Percentiles rank a stretch among this genome's conserved stretches.
Conservation (phyloP, 139 green algal genomes). For the Mychonastes homosphaera region DNA sequence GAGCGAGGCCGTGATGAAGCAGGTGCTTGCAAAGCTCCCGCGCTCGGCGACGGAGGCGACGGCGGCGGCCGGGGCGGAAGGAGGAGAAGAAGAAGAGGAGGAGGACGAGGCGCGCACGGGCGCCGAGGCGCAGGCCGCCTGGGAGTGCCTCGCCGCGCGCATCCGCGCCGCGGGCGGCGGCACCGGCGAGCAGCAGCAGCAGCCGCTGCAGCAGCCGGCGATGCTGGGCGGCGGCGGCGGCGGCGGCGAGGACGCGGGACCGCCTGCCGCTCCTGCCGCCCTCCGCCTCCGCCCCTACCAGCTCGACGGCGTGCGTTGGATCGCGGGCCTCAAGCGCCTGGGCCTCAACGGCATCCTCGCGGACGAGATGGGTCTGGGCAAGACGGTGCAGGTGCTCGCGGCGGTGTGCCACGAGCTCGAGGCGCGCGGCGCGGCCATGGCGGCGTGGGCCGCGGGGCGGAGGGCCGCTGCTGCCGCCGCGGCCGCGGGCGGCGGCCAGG, state of each 20-base stretch:
- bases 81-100: not conserved
- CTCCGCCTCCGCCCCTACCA: not conserved
- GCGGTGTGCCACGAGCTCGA: too few relatives aligned
- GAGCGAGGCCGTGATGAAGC: conserved; percentile 23
- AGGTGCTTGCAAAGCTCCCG: conserved; percentile 11
- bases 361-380: conserved; percentile 92
- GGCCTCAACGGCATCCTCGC: conserved; percentile 93
- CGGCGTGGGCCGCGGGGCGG: conserved; percentile 4
- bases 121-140: not conserved
- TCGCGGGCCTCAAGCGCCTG: conserved; percentile 92
- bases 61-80: conserved; percentile 19
- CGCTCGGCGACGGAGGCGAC: conserved; percentile 3
- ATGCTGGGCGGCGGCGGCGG: conserved; percentile 30
- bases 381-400: conserved; percentile 78
- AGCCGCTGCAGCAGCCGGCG: conserved; percentile 36
- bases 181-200: too few relatives aligned
- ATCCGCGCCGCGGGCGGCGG: too few relatives aligned
- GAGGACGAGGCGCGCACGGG: not conserved
- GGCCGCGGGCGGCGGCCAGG: not conserved
- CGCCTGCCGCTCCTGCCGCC: too few relatives aligned
- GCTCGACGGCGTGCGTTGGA: conserved; percentile 80
- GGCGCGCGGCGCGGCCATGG: not conserved
- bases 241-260: not conserved
- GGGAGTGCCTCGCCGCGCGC: too few relatives aligned
- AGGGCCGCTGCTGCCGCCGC: not conserved